These are phyloP conservation scores for Kluyveromyces dobzhanskii DNA, from an alignment of 805 yeast species.

Conservation along the genomic window DNA sequence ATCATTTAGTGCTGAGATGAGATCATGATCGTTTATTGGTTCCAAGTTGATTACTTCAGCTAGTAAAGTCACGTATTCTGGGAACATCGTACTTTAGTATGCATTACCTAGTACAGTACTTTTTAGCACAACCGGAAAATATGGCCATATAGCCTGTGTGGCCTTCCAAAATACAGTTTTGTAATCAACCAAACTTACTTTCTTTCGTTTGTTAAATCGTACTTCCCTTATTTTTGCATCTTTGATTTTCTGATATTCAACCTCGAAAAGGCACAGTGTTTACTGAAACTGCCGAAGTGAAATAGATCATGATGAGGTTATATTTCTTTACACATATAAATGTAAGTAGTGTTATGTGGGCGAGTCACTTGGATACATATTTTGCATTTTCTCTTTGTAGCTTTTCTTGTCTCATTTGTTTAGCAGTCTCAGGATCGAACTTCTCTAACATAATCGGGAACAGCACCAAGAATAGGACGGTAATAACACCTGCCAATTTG, in stretches of 20 bases:
- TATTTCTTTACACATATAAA: not conserved
- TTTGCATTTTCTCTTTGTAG: conserved; percentile 19
- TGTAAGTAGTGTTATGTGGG: not conserved
- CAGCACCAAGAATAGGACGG: conserved; percentile 18
- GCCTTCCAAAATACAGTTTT: too few species aligned
- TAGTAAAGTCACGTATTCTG: not conserved
- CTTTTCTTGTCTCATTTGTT: conserved; percentile 26
- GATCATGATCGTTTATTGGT: not conserved
- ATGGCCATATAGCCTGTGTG: too few species aligned
- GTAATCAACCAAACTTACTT: too few species aligned
- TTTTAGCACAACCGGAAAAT: not conserved
- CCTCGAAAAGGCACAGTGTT: too few species aligned
- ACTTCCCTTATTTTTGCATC: too few species aligned
- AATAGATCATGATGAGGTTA: too few species aligned
- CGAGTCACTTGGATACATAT: conserved; percentile 10
- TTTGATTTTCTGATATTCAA: too few species aligned
- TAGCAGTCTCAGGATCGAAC: conserved; percentile 35
- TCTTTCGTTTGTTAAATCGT: too few species aligned
- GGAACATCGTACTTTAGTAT: not conserved
- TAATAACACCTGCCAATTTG: conserved; percentile 28
- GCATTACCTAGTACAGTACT: not conserved
- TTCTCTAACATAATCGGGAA: conserved; percentile 33
- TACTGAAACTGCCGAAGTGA: too few species aligned
- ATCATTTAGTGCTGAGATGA: not conserved
- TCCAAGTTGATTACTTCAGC: not conserved